Evolutionary conservation across 805 yeast genomes (phyloP).

Genomic region (Candida odintsovae): DNA sequence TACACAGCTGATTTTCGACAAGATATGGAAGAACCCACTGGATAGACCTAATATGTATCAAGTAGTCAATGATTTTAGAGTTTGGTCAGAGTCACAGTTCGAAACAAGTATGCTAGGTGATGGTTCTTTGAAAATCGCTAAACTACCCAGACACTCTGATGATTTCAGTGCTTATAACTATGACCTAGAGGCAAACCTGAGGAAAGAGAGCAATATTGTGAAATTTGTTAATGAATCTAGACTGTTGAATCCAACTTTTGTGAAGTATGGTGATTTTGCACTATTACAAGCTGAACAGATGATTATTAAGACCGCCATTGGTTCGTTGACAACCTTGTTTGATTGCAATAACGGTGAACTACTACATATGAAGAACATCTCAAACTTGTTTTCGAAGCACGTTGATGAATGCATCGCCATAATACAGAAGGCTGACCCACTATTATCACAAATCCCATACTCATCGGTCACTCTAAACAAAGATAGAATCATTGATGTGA

Average conservation of each 20-base stretch:
- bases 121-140: slow-evolving; percentile 48
- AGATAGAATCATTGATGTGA: slow-evolving; percentile 30
- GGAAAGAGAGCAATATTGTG: slow-evolving; percentile 19
- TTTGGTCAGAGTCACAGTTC: slow-evolving; percentile 36
- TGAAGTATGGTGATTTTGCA: slow-evolving; percentile 30
- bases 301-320: slow-evolving; percentile 61
- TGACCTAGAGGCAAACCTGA: slow-evolving; percentile 20
- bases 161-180: slow-evolving; percentile 15
- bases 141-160: slow-evolving; percentile 32
- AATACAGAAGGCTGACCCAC: slow-evolving; percentile 24
- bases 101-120: slow-evolving; percentile 47
- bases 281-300: slow-evolving; percentile 60
- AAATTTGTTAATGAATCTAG: slow-evolving; percentile 20
- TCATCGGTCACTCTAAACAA: slow-evolving; percentile 21
- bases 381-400: slow-evolving; percentile 32
- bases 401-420: slow-evolving; percentile 46
- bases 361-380: slow-evolving; percentile 31
- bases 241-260: slow-evolving; percentile 27
- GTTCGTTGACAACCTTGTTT: slow-evolving; percentile 60
- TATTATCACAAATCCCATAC: slow-evolving; percentile 14
- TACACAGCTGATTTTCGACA: slow-evolving; percentile 35
- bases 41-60: slow-evolving; percentile 47
- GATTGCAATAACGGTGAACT: slow-evolving; percentile 65
- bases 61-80: slow-evolving; percentile 58
- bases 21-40: slow-evolving; percentile 45